Conservation (phyloP, 1,284 basidiomycete genomes). For the Apiotrichum gracile region DNA sequence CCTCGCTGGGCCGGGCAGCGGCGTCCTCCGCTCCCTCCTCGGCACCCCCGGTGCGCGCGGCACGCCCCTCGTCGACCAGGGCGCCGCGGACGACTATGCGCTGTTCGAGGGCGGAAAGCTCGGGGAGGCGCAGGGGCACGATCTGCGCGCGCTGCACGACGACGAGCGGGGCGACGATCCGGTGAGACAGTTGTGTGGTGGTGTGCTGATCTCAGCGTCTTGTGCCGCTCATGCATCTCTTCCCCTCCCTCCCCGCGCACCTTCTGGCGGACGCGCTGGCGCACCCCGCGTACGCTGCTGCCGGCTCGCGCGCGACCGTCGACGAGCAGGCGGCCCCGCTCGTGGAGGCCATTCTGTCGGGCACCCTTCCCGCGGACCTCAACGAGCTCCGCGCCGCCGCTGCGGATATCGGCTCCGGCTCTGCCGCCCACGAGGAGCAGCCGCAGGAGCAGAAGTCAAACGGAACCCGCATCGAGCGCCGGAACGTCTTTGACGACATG, state of each 20-base stretch:
- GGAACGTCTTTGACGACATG: constrained; percentile 64
- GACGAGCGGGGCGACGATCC: constrained; percentile 21
- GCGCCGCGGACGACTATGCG: constrained; percentile 15
- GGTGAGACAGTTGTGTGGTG: neutral
- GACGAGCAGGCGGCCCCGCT: constrained; percentile 37
- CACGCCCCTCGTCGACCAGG: constrained; percentile 12
- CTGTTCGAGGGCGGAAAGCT: constrained; percentile 9
- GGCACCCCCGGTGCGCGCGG: constrained; percentile 4
- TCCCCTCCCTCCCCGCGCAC: constrained; percentile 36
- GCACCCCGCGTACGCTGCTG: constrained; percentile 31
- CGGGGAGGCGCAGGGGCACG: constrained; percentile 3
- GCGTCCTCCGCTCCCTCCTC: constrained; percentile 19
- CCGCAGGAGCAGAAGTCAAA: constrained; percentile 43
- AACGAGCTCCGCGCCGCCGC: constrained; percentile 25
- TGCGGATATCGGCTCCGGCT: neutral
- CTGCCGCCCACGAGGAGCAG: neutral
- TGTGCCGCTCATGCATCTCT: constrained; percentile 26
- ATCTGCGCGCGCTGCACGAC: constrained; percentile 14
- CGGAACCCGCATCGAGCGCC: no score
- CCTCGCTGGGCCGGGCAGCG: constrained; percentile 4
- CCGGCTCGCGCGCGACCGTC: constrained; percentile 12
- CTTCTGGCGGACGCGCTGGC: constrained; percentile 40
- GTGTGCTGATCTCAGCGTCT: constrained; percentile 23
- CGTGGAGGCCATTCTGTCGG: constrained; percentile 38
- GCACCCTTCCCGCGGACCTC: constrained; percentile 35